Evolutionary conservation across 1,139 yeast species (phyloP), one percentile per base, ranked within the genome.

Genomic region (Pichia cactophila): DNA sequence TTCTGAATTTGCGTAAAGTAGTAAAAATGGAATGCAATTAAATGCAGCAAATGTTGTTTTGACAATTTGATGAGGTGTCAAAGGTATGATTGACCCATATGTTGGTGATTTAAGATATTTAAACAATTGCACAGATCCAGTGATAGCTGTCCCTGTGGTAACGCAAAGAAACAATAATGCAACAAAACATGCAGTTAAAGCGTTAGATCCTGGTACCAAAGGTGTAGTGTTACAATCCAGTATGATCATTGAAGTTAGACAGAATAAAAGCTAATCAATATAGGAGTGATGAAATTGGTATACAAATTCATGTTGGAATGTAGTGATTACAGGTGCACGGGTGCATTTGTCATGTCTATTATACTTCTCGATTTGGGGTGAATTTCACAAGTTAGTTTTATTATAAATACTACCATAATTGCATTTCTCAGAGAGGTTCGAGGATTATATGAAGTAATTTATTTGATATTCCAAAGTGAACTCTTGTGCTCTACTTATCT

Each of bases 181-280:
- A 3, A 78, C 52, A 55, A 80, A 75, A 56, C 85, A 79, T 2
- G 84, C 84, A 50, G 76, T 78, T 55, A 81, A 64, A 0, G 83
- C 81, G 59, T 78, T 80, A 5, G 70, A 71, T 14, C 28, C 20
- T 6, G 50, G 47, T 28, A 51, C 35, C 11, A 52, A 50, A 3
- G 41, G 23, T 3, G 45, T 35, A 5, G 39, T 12, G 41, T 49
- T 33, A 37, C 52, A 49, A 9, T 38, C 33, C 12, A 31, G 35
- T 31, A 31, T 31, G n/a, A 10, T 14, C 35, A 31, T 31, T 14
- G 35, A 12, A 14, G 35, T 3, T 11, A 28, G 14, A 20, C 9
- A 4, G 16, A 26, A 33, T 16, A 16, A 36, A 14, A 36, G 39
- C 8, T 36, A 9, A 36, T 9, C 7, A 36, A 23, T 5, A 16